A percentile compares a stretch with the other conserved stretches of the same genome.
These are phyloP conservation scores for Kwoniella heveanensis DNA, from an alignment of 768 basidiomycete species.

Conservation along the genomic window DNA sequence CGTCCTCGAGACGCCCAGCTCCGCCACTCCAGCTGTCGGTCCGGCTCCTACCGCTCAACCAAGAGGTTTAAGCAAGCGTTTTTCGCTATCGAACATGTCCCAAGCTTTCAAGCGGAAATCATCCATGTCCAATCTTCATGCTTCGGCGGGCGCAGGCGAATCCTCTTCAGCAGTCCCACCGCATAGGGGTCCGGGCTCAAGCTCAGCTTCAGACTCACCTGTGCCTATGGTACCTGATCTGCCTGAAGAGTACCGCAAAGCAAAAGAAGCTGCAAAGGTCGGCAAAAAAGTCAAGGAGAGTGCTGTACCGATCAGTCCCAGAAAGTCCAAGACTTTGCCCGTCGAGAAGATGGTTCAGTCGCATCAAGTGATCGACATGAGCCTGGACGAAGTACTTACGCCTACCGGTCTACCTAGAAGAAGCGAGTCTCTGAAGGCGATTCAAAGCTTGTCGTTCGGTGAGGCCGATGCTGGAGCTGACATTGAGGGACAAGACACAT, in stretches of 20 bases:
- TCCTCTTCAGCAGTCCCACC: conserved; percentile 1
- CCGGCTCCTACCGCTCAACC: neutral
- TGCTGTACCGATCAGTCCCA: conserved; percentile 10
- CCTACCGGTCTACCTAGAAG: conserved; percentile 15
- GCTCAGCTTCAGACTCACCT: neutral
- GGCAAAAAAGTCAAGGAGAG: conserved; percentile 4
- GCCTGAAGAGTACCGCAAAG: conserved; percentile 31
- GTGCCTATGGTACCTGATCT: conserved; percentile 37
- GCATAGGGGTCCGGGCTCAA: neutral
- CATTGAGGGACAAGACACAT: neutral
- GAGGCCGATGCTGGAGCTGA: neutral
- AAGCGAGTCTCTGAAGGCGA: conserved; percentile 15
- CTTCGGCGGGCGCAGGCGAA: neutral
- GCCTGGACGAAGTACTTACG: neutral
- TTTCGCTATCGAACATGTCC: conserved; percentile 45
- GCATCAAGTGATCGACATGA: conserved; percentile 5
- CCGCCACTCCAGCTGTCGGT: neutral
- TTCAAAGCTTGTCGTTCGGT: neutral
- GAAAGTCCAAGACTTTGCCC: conserved; percentile 15
- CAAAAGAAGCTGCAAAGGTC: conserved; percentile 9
- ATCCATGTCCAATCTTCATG: conserved; percentile 18
- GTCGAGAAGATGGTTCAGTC: too few relatives aligned
- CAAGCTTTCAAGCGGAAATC: conserved; percentile 41
- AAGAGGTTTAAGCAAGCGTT: conserved; percentile 40
- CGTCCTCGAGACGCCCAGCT: conserved; percentile 2